phyloP scores from a whole-genome alignment of 805 yeast genomes.

The Lachancea lanzarotensis region DNA sequence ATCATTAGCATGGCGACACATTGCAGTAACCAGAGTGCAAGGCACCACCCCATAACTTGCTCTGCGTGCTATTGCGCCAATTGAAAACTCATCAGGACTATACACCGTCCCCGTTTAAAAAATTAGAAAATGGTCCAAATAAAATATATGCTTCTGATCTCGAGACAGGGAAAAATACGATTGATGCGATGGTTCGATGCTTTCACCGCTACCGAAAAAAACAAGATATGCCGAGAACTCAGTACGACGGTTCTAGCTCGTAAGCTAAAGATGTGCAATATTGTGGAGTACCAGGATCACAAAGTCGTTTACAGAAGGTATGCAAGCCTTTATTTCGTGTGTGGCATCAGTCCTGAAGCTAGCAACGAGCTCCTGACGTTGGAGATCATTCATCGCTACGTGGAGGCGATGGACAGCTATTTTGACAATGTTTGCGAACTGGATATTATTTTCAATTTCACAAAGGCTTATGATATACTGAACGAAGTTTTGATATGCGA shows the following conservation, averaged over 20 bases:
- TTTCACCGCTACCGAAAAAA: conserved; percentile 75
- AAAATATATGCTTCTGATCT: conserved; percentile 71
- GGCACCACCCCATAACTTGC: too few relatives aligned
- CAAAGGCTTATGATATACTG: conserved; percentile 84
- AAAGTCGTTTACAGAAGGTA: conserved; percentile 88
- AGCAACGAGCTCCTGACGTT: conserved; percentile 82
- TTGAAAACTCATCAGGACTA: too few relatives aligned
- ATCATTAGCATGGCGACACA: too few relatives aligned
- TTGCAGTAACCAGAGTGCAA: too few relatives aligned
- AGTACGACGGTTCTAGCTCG: conserved; percentile 80
- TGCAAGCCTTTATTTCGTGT: conserved; percentile 86
- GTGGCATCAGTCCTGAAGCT: conserved; percentile 48
- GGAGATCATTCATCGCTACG: conserved; percentile 86
- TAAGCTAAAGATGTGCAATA: conserved; percentile 92
- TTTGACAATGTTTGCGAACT: conserved; percentile 95
- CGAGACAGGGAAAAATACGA: conserved; percentile 93
- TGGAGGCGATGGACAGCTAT: conserved; percentile 92
- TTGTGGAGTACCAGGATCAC: conserved; percentile 66
- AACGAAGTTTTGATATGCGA: conserved; percentile 81
- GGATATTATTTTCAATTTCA: conserved; percentile 93
- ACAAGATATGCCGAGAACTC: conserved; percentile 75
- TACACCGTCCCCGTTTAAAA: too few relatives aligned
- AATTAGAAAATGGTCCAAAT: conserved; percentile 39
- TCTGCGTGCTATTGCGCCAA: too few relatives aligned
- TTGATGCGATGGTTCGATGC: conserved; percentile 91